These are phyloP conservation scores for Xylaria sp. DNA, from an alignment of 2,329 filamentous ascomycete species.

Conservation along the genomic window DNA sequence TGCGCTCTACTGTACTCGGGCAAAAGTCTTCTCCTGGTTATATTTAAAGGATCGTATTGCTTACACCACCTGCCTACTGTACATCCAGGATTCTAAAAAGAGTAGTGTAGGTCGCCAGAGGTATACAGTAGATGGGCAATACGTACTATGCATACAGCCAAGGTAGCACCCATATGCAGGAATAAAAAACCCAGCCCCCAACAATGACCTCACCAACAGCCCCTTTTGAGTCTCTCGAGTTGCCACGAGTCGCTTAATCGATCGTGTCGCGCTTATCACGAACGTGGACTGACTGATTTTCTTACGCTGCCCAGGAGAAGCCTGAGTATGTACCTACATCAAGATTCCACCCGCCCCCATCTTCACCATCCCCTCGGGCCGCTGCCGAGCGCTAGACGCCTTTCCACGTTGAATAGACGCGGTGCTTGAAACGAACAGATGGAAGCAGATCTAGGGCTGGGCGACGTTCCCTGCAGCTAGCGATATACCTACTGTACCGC, in stretches of 20 bases:
- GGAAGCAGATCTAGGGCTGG: constrained; percentile 10
- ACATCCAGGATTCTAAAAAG: constrained; percentile 21
- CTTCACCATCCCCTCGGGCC: constrained; percentile 26
- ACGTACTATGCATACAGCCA: background rate
- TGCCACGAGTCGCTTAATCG: background rate
- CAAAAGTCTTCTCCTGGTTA: background rate
- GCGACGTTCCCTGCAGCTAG: constrained; percentile 23
- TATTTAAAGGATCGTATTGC: constrained; percentile 23
- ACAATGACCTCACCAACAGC: constrained; percentile 10
- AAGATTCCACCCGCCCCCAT: constrained; percentile 24
- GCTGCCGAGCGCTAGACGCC: constrained; percentile 29
- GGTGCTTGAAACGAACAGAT: constrained; percentile 12
- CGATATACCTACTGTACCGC: too few relatives aligned
- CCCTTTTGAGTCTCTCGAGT: constrained; percentile 2
- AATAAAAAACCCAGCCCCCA: background rate
- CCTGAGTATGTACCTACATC: background rate
- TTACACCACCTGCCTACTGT: too few relatives aligned
- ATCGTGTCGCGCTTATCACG: background rate
- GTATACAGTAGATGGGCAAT: too few relatives aligned
- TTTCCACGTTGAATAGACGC: constrained; percentile 28
- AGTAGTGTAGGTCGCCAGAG: background rate
- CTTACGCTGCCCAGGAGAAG: too few relatives aligned
- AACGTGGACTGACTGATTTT: background rate
- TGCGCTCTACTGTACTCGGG: too few relatives aligned
- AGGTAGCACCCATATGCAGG: constrained; percentile 13